These are phyloP conservation scores for Filobasidium wieringae DNA, from an alignment of 768 basidiomycete species.

Conservation along the genomic window DNA sequence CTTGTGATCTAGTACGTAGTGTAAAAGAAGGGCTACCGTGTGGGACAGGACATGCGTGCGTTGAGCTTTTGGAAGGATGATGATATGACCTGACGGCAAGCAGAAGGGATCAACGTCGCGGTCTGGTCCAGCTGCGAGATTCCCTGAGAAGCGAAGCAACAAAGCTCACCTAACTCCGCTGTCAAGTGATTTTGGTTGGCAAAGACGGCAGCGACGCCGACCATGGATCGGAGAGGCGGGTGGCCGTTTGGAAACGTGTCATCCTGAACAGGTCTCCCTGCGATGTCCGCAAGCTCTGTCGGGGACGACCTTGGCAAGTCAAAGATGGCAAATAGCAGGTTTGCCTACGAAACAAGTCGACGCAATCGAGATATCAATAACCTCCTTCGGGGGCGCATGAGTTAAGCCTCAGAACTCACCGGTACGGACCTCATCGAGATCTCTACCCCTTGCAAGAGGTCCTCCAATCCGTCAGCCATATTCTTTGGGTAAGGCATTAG, in stretches of 20 bases:
- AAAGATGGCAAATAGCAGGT: constrained; percentile 47
- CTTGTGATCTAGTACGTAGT: constrained; percentile 18
- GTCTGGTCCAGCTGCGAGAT: too few species aligned
- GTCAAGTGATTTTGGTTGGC: constrained; percentile 42
- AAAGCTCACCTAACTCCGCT: constrained; percentile 46
- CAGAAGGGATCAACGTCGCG: too few species aligned
- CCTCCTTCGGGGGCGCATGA: too few species aligned
- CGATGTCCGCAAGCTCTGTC: not conserved
- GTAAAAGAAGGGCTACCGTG: constrained; percentile 25
- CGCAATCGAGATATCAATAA: too few species aligned
- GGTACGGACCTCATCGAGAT: constrained; percentile 1
- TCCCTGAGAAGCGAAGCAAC: too few species aligned
- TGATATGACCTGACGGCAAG: constrained; percentile 8
- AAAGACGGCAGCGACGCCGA: constrained; percentile 48
- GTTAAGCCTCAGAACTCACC: too few species aligned
- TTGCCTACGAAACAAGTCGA: not conserved
- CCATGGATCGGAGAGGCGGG: constrained; percentile 36
- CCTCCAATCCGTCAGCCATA: not conserved
- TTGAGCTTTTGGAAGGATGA: constrained; percentile 15
- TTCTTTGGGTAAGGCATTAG: constrained; percentile 10
- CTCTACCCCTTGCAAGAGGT: constrained; percentile 5
- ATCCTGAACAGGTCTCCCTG: not conserved
- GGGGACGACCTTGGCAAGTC: constrained; percentile 31
- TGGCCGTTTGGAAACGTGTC: not conserved
- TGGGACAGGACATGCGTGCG: constrained; percentile 34